These are phyloP conservation scores for Delitschia confertaspora DNA, from an alignment of 495 filamentous ascomycete species.

Conservation along the genomic window DNA sequence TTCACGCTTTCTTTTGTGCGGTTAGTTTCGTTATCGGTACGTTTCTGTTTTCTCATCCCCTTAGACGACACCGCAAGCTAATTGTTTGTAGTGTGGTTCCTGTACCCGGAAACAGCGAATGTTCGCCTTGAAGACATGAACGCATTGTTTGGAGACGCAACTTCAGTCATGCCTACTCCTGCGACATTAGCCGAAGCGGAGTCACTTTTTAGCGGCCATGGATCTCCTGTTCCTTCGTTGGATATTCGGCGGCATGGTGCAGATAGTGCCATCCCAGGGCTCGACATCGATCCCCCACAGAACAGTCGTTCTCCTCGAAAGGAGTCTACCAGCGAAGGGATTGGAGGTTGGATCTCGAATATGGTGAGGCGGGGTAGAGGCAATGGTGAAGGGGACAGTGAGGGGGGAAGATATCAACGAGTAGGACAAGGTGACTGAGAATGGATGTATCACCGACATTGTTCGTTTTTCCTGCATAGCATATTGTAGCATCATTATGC, in stretches of 20 bases:
- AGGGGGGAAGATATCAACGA: conserved; percentile 52
- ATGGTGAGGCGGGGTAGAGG: conserved; percentile 50
- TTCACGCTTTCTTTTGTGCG: conserved; percentile 96
- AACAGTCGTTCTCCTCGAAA: too few relatives aligned
- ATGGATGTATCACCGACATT: too few relatives aligned
- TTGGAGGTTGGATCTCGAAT: conserved; percentile 63
- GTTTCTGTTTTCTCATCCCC: conserved; percentile 37
- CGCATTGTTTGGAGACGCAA: conserved; percentile 78
- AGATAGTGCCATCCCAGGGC: conserved; percentile 58
- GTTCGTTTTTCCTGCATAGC: too few relatives aligned
- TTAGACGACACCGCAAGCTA: conserved; percentile 3
- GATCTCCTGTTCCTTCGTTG: conserved; percentile 70
- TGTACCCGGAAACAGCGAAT: conserved; percentile 94
- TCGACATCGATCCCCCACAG: conserved; percentile 65
- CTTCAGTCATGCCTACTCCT: conserved; percentile 65
- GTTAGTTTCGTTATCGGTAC: conserved; percentile 93
- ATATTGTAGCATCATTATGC: too few relatives aligned
- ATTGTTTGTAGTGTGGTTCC: conserved; percentile 66
- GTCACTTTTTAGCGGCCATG: conserved; percentile 56
- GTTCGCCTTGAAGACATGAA: conserved; percentile 97
- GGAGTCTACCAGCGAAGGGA: conserved; percentile 48
- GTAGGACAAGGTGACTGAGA: conserved; percentile 59
- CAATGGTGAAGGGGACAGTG: conserved; percentile 38
- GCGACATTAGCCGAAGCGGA: conserved; percentile 61
- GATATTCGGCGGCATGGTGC: conserved; percentile 55